Conservation (phyloP, 73 alveolate species). For the Paramecium sexaurelia region DNA sequence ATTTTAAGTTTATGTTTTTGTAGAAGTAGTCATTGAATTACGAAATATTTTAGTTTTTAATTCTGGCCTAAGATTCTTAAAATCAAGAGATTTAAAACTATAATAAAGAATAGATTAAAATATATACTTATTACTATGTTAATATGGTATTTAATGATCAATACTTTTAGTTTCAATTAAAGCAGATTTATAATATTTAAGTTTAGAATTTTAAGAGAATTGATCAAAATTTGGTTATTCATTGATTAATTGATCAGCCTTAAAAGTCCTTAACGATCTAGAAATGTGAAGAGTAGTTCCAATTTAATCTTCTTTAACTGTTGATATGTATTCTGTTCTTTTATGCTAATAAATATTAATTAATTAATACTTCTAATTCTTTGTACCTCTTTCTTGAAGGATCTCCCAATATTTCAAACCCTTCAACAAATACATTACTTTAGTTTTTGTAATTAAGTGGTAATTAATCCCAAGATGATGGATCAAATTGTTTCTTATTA, state of each 20-base stretch:
- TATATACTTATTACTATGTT: constrained; percentile 51
- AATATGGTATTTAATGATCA: constrained; percentile 23
- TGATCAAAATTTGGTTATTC: neutral
- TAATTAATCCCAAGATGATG: neutral
- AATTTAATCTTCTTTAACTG: constrained; percentile 18
- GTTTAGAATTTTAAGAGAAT: neutral
- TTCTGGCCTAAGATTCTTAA: constrained; percentile 17
- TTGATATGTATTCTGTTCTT: neutral
- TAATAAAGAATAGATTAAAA: neutral
- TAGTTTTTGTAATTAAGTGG: constrained; percentile 22
- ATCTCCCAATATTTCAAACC: constrained; percentile 42
- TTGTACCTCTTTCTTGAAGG: constrained; percentile 10
- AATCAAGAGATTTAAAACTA: constrained; percentile 1
- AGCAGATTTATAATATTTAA: neutral
- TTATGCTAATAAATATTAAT: neutral
- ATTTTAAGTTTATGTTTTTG: neutral
- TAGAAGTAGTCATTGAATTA: neutral
- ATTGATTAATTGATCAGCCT: constrained; percentile 31
- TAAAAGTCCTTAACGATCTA: constrained; percentile 1
- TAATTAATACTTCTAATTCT: neutral
- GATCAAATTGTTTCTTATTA: neutral
- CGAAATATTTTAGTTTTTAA: neutral
- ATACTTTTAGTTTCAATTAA: constrained; percentile 26
- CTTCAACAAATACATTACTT: constrained; percentile 29
- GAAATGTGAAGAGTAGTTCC: constrained; percentile 47